Conservation (phyloP, 2,329 filamentous ascomycete species). For the Ascosphaera acerosa region DNA sequence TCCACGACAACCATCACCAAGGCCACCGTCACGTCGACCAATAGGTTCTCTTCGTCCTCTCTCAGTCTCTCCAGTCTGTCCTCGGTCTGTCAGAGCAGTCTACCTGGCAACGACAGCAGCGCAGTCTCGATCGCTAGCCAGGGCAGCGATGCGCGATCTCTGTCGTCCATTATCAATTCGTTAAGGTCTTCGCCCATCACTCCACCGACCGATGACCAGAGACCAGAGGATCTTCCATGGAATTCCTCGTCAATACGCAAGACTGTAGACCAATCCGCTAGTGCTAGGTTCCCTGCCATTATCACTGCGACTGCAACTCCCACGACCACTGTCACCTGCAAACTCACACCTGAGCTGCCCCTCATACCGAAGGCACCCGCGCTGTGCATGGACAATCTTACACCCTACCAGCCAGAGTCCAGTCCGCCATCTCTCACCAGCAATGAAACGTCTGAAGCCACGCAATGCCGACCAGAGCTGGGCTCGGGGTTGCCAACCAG, state of each 20-base stretch:
- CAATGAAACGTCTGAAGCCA: not conserved
- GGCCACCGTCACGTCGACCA: not conserved
- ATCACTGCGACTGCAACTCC: no score
- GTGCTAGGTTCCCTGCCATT: no score
- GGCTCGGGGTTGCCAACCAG: not conserved
- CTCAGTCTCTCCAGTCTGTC: no score
- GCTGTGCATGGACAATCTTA: not conserved
- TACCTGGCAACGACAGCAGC: not conserved
- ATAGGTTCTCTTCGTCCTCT: no score
- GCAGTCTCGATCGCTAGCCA: not conserved
- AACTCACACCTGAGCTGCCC: not conserved
- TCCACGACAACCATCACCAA: not conserved
- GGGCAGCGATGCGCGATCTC: constrained; percentile 4
- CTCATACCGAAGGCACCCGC: not conserved
- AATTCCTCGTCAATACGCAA: not conserved
- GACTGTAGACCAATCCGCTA: not conserved
- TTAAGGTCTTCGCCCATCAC: not conserved
- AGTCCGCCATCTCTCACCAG: not conserved
- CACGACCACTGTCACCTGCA: no score
- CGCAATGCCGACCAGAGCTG: not conserved
- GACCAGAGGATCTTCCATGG: not conserved
- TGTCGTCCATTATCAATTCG: not conserved
- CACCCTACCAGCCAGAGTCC: not conserved
- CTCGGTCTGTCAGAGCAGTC: no score
- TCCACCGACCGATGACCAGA: constrained; percentile 13